Evolutionary conservation across 257 asterid genomes (phyloP).

Genomic region (Gentiana straminea): DNA sequence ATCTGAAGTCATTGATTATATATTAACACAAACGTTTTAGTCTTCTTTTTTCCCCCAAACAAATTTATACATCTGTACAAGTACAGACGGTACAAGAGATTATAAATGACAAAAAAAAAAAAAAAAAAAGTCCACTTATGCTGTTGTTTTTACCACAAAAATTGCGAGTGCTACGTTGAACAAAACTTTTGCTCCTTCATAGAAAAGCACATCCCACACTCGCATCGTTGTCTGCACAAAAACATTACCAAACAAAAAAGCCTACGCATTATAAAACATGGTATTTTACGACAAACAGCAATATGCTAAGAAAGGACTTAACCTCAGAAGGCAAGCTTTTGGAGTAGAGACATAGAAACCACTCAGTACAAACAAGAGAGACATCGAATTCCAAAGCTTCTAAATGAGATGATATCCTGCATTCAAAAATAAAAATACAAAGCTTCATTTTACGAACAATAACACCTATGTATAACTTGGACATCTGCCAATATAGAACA

Average conservation of each 20-base stretch:
- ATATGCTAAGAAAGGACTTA: neutral
- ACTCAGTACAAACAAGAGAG: conserved; percentile 95
- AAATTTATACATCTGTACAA: neutral
- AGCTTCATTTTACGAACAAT: no score
- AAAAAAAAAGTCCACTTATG: no score
- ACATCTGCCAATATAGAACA: no score
- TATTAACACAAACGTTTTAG: no score
- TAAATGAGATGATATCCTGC: conserved; percentile 87
- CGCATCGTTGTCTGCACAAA: conserved; percentile 77
- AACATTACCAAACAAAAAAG: neutral
- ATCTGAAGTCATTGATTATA: conserved; percentile 41
- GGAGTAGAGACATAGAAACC: conserved; percentile 92
- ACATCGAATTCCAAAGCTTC: conserved; percentile 88
- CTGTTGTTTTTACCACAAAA: conserved; percentile 42
- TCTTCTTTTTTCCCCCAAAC: no score
- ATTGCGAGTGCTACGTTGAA: conserved; percentile 84
- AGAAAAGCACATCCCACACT: conserved; percentile 95
- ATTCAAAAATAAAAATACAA: neutral
- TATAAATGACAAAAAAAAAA: neutral
- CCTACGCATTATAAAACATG: no score
- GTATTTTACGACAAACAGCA: no score
- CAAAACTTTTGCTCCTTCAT: conserved; percentile 87
- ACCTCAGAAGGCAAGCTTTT: conserved; percentile 99
- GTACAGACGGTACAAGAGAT: neutral
- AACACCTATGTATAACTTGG: no score